These are phyloP conservation scores for Durusdinium trenchii DNA, from an alignment of 73 alveolate species.

Conservation along the genomic window DNA sequence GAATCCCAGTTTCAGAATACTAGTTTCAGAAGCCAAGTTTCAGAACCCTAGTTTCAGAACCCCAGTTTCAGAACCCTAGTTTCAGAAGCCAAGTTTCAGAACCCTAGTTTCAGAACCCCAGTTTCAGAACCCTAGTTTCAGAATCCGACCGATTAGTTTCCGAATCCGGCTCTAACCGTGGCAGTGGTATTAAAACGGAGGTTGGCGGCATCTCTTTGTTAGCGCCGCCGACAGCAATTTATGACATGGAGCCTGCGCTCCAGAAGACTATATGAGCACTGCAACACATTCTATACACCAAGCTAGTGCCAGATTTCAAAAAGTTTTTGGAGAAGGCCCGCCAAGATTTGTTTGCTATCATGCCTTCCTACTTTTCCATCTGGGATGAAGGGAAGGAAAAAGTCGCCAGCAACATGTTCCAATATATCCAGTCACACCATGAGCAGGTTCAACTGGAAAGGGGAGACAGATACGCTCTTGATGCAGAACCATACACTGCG, in stretches of 20 bases:
- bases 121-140: too few species aligned
- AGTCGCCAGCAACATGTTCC: neutral
- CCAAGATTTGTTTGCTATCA: neutral
- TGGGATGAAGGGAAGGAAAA: neutral
- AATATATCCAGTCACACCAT: neutral
- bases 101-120: too few species aligned
- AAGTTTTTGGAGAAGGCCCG: neutral
- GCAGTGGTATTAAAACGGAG: too few species aligned
- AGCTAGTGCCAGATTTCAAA: slow-evolving; percentile 40
- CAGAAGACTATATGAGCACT: neutral
- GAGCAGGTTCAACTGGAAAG: neutral
- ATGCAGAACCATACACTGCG: neutral
- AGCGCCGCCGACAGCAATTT: neutral
- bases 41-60: too few species aligned
- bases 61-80: too few species aligned
- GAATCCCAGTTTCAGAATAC: too few species aligned
- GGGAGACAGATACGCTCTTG: neutral
- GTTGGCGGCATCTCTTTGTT: neutral
- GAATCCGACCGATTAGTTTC: too few species aligned
- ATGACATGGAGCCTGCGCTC: slow-evolving; percentile 6
- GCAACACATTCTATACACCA: slow-evolving; percentile 37
- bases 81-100: too few species aligned
- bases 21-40: too few species aligned
- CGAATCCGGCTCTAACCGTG: too few species aligned
- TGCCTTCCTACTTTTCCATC: neutral